Evolutionary conservation across 306 rosid genomes (phyloP).

Genomic region (Dalbergia cultrata): DNA sequence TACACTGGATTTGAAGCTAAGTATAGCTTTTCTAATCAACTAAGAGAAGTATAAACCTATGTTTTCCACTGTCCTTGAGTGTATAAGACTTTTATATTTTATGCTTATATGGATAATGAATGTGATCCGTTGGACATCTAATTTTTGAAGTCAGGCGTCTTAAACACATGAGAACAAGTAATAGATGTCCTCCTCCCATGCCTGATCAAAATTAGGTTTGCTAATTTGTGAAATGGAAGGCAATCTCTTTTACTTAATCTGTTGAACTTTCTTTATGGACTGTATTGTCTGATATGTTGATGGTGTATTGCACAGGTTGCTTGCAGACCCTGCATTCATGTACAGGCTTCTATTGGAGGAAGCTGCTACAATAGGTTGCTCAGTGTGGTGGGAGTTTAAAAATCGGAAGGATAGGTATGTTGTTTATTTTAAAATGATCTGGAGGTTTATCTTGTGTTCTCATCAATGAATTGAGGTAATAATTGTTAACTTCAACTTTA

Average conservation of each 20-base stretch:
- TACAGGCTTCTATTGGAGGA: constrained; percentile 87
- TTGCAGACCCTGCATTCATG: constrained; percentile 95
- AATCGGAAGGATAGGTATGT: constrained; percentile 88
- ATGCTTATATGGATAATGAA: constrained; percentile 29
- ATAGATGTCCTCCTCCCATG: constrained; percentile 12
- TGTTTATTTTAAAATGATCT: constrained; percentile 28
- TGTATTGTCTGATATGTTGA: constrained; percentile 28
- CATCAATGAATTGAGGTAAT: constrained; percentile 36
- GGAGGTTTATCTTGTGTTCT: constrained; percentile 36
- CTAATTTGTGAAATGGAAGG: background rate
- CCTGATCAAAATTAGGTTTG: constrained; percentile 19
- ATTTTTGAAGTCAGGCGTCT: background rate
- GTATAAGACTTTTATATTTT: constrained; percentile 15
- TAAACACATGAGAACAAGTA: constrained; percentile 15
- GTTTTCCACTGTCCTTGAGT: constrained; percentile 4
- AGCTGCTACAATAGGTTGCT: constrained; percentile 81
- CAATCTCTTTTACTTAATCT: constrained; percentile 12
- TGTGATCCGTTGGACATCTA: constrained; percentile 15
- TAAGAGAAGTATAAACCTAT: constrained; percentile 8
- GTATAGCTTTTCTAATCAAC: constrained; percentile 5
- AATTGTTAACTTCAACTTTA: constrained; percentile 39
- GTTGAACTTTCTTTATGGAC: constrained; percentile 25
- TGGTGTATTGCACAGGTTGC: constrained; percentile 74
- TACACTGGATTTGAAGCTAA: background rate
- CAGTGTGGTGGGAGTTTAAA: constrained; percentile 95